A percentile compares a stretch with the other conserved stretches of the same genome.
Evolutionary conservation across 1,284 basidiomycete genomes (phyloP).

Genomic region (Boletus sp.): DNA sequence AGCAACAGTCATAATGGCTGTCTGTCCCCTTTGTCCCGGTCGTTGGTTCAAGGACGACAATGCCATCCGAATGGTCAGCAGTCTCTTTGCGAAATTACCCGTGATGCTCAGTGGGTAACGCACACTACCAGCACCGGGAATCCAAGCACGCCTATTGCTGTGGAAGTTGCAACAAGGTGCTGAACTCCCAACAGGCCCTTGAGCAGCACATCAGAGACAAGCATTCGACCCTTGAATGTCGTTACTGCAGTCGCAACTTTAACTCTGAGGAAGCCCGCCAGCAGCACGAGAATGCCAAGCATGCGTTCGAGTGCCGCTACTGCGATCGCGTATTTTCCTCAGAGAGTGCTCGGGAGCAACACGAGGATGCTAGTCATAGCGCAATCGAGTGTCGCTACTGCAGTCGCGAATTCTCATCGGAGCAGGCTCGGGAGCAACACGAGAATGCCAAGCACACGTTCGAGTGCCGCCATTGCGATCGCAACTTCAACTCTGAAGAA

Average conservation of each 20-base stretch:
- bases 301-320: constrained; percentile 14
- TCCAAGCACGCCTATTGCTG: constrained; percentile 17
- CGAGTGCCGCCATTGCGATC: constrained; percentile 12
- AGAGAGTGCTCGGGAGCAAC: constrained; percentile 2
- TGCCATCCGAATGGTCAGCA: constrained; percentile 20
- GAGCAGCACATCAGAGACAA: constrained; percentile 14
- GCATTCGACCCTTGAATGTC: constrained; percentile 22
- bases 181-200: constrained; percentile 8
- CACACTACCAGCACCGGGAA: constrained; percentile 16
- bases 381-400: constrained; percentile 15
- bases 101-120: constrained; percentile 1
- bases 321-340: constrained; percentile 17
- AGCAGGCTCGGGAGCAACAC: constrained; percentile 7
- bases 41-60: constrained; percentile 14
- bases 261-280: neutral
- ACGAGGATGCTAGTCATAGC: constrained; percentile 14
- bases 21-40: constrained; percentile 16
- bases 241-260: constrained; percentile 16
- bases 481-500: constrained; percentile 9
- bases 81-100: neutral
- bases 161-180: constrained; percentile 8
- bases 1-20: constrained; percentile 15
- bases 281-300: constrained; percentile 17
- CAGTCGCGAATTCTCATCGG: constrained; percentile 8
- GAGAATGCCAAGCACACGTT: constrained; percentile 11